Percentiles rank a stretch among this genome's conserved stretches.
These are phyloP conservation scores for Celoporthe dispersa DNA, from an alignment of 2,329 filamentous ascomycete genomes.

Conservation along the genomic window DNA sequence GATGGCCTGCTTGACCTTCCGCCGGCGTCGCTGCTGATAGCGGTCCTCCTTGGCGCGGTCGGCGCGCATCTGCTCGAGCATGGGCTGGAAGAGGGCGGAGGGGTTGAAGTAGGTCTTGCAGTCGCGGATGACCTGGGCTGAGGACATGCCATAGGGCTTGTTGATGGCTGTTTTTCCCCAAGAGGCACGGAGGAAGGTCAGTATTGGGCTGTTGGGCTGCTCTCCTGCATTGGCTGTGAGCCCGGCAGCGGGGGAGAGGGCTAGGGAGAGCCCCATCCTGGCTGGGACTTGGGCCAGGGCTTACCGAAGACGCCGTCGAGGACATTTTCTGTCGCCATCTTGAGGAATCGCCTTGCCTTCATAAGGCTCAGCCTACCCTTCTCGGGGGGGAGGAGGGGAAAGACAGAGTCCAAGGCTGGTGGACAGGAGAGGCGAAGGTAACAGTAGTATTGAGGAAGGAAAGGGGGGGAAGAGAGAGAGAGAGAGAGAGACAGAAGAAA, in stretches of 20 bases:
- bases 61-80: conserved; percentile 67
- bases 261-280: background rate
- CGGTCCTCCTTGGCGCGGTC: conserved; percentile 61
- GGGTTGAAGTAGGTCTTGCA: conserved; percentile 83
- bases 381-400: background rate
- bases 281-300: conserved; percentile 31
- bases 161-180: conserved; percentile 66
- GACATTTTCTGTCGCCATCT: conserved; percentile 58
- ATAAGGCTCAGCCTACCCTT: conserved; percentile 15
- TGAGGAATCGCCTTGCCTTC: conserved; percentile 39
- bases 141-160: conserved; percentile 86
- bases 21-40: conserved; percentile 63
- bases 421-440: background rate
- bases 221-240: background rate
- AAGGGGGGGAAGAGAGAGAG: background rate
- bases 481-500: background rate
- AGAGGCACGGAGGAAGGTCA: background rate
- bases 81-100: conserved; percentile 78
- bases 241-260: background rate
- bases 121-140: conserved; percentile 87
- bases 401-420: background rate
- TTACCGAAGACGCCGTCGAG: conserved; percentile 64
- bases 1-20: conserved; percentile 59
- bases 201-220: background rate
- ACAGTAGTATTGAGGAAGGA: background rate